These are phyloP conservation scores for Pelomyxa schiedti DNA, from an alignment of 78 protist species.

Conservation along the genomic window DNA sequence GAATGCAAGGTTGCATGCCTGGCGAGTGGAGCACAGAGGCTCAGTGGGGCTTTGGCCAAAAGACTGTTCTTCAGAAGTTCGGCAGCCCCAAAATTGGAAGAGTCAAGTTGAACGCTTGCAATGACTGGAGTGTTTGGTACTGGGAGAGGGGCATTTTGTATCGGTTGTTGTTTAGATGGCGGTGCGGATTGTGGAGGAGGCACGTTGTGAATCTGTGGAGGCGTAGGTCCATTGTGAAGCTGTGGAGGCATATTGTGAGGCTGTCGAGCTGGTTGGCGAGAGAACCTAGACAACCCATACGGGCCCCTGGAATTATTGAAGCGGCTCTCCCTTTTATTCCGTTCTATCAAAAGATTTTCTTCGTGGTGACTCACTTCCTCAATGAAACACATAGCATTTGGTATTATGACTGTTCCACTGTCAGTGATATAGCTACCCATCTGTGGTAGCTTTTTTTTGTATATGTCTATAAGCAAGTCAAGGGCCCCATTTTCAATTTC, in stretches of 20 bases:
- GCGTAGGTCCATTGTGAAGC: no score
- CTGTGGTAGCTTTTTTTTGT: conserved; percentile 26
- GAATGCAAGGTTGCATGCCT: no score
- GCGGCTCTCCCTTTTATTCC: conserved; percentile 3
- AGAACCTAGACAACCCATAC: no score
- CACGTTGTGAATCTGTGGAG: neutral
- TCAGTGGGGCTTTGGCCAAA: no score
- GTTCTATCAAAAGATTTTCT: neutral
- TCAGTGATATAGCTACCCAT: conserved; percentile 21
- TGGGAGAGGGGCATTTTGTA: no score
- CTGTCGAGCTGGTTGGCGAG: neutral
- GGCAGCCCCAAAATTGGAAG: neutral
- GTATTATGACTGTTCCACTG: conserved; percentile 12
- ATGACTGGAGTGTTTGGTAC: no score
- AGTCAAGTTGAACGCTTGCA: neutral
- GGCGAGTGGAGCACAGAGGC: no score
- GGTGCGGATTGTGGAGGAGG: no score
- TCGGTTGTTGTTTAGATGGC: no score
- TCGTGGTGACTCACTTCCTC: neutral
- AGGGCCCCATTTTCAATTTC: conserved; percentile 86
- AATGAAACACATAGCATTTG: conserved; percentile 7
- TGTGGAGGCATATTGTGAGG: neutral
- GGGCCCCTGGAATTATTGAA: no score
- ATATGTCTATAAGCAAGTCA: conserved; percentile 52
- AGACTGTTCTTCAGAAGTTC: neutral